Evolutionary conservation across 2,329 filamentous ascomycete species (phyloP).

Genomic region (Ceratocystis variospora): DNA sequence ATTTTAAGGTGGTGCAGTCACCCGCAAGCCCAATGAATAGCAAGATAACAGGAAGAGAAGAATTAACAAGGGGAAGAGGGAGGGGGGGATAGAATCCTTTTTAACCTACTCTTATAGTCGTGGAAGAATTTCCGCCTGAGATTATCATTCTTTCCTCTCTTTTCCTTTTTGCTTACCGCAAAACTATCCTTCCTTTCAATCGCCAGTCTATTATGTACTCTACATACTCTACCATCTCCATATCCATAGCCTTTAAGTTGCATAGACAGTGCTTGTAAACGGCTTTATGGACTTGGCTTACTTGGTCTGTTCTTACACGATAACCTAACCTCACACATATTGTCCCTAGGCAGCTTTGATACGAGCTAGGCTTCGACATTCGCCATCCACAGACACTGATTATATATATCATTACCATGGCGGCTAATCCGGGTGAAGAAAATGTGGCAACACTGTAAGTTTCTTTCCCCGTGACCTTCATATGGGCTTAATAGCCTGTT

Average conservation of each 20-base stretch:
- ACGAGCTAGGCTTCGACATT: background rate
- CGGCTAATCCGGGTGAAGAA: conserved; percentile 36
- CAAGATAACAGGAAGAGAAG: background rate
- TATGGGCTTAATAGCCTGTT: background rate
- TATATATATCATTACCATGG: conserved; percentile 27
- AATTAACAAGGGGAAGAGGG: background rate
- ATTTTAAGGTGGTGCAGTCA: conserved; percentile 9
- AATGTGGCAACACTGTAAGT: conserved; percentile 39
- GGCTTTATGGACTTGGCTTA: background rate
- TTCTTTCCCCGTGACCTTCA: background rate
- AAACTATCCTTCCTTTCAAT: background rate
- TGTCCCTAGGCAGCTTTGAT: background rate
- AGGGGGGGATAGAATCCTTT: conserved; percentile 8
- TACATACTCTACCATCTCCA: background rate
- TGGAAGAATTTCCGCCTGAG: conserved; percentile 1
- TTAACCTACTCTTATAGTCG: background rate
- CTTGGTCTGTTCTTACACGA: background rate
- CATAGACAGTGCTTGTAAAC: background rate
- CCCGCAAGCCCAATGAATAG: conserved; percentile 5
- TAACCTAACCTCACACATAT: background rate
- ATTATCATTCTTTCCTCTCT: background rate
- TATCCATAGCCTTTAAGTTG: background rate
- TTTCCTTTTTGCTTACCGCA: background rate
- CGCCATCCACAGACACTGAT: background rate
- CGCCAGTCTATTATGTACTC: background rate